Base-by-base conservation (phyloP, 2,329 filamentous ascomycete genomes). In the Stagonosporopsis vannaccii region DNA sequence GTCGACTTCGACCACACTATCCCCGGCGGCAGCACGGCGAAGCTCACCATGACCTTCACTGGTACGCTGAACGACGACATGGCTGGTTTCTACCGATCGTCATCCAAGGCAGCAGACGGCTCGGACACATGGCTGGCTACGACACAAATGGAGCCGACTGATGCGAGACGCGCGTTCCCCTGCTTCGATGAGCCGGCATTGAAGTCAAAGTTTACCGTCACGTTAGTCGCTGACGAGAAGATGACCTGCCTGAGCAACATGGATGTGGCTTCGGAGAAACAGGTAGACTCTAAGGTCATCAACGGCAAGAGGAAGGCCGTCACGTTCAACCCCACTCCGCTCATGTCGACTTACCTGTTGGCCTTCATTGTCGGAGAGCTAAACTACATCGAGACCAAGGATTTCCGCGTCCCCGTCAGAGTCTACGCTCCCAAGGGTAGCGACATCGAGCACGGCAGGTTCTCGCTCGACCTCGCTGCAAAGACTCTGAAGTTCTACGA, bases 21-120 rank as follows among this genome's bases (percentile, higher is more conserved):
- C 59, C 77, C 86, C 20, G 89, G 90, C 60, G 92, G 90, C 22
- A 84, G 85, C 70, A 93, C 92, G 81, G 91, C 90, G 19, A 87
- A 88, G 78, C 79, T 96, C 59, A 87, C 88, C 71, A 86, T 92
- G 69, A 88, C 85, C 65, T 97, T 96, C 78, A 88, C 85, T 9
- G 92, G 92, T 36, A 84, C 82, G 39, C 80, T 97, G 70, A 97
- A 96, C 77, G 91, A 96, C 75, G 94, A 95, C 79, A 96, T 98
- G 92, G 93, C 93, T 44, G 94, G 94, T 43, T 98, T 98, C 84
- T 98, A 98, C 80, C 87, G 94, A 56, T 97, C 92, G 1, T 96
- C 92, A 6, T 98, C 94, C 83, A 96, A 95, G 82, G 88, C 87
- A 59, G 79, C 85, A 44, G 87, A 95, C 70, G 94, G 94, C 35